Percentiles rank a stretch among this genome's conserved stretches.
phyloP scores from a whole-genome alignment of 108 stramenopile genomes.

The Skeletonema marinoi region DNA sequence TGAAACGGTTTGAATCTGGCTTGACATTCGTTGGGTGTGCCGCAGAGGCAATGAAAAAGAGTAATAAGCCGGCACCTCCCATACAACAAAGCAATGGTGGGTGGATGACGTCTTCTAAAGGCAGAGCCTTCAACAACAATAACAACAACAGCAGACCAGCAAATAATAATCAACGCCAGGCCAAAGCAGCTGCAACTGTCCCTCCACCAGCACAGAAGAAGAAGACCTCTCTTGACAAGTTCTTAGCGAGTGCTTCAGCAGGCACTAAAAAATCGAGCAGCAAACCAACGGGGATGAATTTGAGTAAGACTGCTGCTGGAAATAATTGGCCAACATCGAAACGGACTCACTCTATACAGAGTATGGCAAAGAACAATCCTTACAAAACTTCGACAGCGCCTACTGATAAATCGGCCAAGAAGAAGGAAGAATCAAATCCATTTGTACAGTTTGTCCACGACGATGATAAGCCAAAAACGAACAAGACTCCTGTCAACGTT shows the following conservation, averaged over 20 bases:
- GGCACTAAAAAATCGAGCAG: background rate
- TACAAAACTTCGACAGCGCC: background rate
- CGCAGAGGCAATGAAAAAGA: constrained; percentile 22
- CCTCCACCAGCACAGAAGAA: background rate
- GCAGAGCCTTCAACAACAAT: background rate
- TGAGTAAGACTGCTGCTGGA: background rate
- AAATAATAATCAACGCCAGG: background rate
- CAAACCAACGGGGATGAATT: background rate
- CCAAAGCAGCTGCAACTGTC: background rate
- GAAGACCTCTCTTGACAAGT: constrained; percentile 2
- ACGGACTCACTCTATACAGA: background rate
- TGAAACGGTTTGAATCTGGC: constrained; percentile 13
- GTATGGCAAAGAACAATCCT: background rate
- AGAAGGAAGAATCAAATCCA: constrained; percentile 13
- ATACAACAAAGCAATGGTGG: background rate
- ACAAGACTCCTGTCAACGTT: background rate
- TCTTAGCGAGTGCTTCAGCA: background rate
- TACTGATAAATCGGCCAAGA: background rate
- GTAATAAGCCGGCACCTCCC: background rate
- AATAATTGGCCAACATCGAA: background rate
- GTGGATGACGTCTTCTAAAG: constrained; percentile 15
- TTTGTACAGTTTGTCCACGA: constrained; percentile 15
- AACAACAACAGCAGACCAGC: background rate
- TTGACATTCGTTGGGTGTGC: constrained; percentile 33
- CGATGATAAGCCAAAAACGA: background rate